Base-by-base conservation (phyloP, 225 moss, liverwort and hornwort species). In the Takakia lepidozioides region DNA sequence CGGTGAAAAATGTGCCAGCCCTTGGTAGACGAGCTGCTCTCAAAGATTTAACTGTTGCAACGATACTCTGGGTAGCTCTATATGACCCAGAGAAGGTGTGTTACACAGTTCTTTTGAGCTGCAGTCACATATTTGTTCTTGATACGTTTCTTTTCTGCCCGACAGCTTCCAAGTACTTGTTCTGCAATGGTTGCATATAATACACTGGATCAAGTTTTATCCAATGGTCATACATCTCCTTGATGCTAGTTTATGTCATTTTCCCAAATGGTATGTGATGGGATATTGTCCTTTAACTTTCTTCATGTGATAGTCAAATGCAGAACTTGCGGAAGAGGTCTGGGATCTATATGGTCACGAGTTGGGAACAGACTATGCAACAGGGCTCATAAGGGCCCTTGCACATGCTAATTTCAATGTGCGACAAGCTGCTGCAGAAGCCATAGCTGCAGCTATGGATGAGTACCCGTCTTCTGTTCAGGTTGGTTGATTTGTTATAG, bases 341-440 rank as follows among this genome's bases (percentile, higher is more conserved):
- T 99, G 91, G 98, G 91, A 85, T 64, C 71, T 83, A 21, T 81
- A 85, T 76, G 74, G 85, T 21, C 85, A 76, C 60, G 95, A 98
- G 44, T 49, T 98, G 35, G 75, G 74, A 61, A 66, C 85, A 42
- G 81, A 81, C 49, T 99, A 91, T 61, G 84, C 87, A 43, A 46
- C 60, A 52, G 84, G 82, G 32, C 83, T 99, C 38, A 75, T 70
- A 29, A 59, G 65, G 67, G 77, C 81, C 14, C 91, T 99, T 55
- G 75, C 57, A 29, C 91, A 99, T 67, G 65, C 58, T 10, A 78
- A 91, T 54, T 74, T 47, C 30, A 91, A 99, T 65, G 98, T 99
- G 63, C 91, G 98, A 45, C 63, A 72, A 81, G 83, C 91, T 51
- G 98, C 81, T 46, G 82, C 91, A 0, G 98, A 91, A 48, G 85